These are phyloP conservation scores for Paramecium octaurelia DNA, from an alignment of 73 alveolate species.

Conservation along the genomic window DNA sequence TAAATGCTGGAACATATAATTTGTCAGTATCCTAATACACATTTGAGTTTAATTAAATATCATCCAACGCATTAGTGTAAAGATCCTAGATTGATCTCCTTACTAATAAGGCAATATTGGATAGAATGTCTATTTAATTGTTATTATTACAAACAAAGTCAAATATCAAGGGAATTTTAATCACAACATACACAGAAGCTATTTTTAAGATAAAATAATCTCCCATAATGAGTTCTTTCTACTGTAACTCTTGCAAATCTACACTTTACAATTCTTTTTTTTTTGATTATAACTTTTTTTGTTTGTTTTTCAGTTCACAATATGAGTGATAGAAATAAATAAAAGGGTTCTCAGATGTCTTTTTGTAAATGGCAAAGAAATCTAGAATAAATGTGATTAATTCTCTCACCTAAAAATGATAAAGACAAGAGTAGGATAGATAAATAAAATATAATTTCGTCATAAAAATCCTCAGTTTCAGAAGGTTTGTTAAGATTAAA, in stretches of 20 bases:
- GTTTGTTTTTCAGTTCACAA: not conserved
- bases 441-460: not conserved
- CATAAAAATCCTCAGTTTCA: not conserved
- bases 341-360: not conserved
- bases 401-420: not conserved
- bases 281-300: not conserved
- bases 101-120: not conserved
- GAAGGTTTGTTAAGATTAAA: not conserved
- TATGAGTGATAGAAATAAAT: not conserved
- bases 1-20: not conserved
- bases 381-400: not conserved
- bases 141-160: not conserved
- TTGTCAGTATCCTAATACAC: not conserved
- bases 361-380: not conserved
- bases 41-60: not conserved
- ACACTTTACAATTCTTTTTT: not conserved
- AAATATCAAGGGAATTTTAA: slow-evolving; percentile 1
- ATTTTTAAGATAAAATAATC: not conserved
- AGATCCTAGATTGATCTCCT: not conserved
- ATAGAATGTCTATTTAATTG: not conserved
- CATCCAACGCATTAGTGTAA: not conserved
- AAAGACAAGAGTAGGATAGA: not conserved
- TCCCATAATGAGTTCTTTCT: not conserved
- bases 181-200: not conserved
- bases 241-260: not conserved